Evolutionary conservation across 495 filamentous ascomycete genomes (phyloP).

Genomic region (Hypoxylon perforatum): DNA sequence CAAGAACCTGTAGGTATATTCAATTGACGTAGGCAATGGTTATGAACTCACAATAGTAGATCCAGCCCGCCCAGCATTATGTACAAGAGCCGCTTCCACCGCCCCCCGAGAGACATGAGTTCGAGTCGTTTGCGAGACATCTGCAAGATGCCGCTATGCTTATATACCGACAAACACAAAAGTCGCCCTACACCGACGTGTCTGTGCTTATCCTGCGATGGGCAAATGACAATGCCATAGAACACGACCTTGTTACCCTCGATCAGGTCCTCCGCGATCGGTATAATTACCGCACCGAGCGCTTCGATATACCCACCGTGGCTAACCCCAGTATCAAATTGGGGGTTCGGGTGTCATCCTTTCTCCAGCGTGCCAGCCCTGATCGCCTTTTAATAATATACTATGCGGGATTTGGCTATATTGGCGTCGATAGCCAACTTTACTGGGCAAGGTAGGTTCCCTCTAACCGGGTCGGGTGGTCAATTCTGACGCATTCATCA

Average conservation of each 20-base stretch:
- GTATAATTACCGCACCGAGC: slow-evolving; percentile 64
- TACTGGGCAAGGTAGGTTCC: slow-evolving; percentile 66
- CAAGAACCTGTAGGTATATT: slow-evolving; percentile 45
- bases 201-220: slow-evolving; percentile 66
- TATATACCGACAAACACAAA: slow-evolving; percentile 63
- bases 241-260: slow-evolving; percentile 58
- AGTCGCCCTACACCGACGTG: slow-evolving; percentile 60
- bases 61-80: slow-evolving; percentile 36
- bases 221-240: slow-evolving; percentile 64
- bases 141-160: slow-evolving; percentile 68
- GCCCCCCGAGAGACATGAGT: slow-evolving; percentile 60
- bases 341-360: slow-evolving; percentile 60
- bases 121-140: slow-evolving; percentile 68
- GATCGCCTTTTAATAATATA: slow-evolving; percentile 68
- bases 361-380: slow-evolving; percentile 61
- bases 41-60: slow-evolving; percentile 32
- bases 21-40: slow-evolving; percentile 33
- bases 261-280: slow-evolving; percentile 63
- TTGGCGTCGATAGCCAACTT: slow-evolving; percentile 62
- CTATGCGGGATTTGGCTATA: slow-evolving; percentile 64
- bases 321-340: slow-evolving; percentile 65
- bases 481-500: slow-evolving; percentile 42
- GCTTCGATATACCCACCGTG: slow-evolving; percentile 63
- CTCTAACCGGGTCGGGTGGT: slow-evolving; percentile 8
- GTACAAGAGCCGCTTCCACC: slow-evolving; percentile 42